These are phyloP conservation scores for Lactifluus hygrophoroides DNA, from an alignment of 768 basidiomycete genomes.

Conservation along the genomic window DNA sequence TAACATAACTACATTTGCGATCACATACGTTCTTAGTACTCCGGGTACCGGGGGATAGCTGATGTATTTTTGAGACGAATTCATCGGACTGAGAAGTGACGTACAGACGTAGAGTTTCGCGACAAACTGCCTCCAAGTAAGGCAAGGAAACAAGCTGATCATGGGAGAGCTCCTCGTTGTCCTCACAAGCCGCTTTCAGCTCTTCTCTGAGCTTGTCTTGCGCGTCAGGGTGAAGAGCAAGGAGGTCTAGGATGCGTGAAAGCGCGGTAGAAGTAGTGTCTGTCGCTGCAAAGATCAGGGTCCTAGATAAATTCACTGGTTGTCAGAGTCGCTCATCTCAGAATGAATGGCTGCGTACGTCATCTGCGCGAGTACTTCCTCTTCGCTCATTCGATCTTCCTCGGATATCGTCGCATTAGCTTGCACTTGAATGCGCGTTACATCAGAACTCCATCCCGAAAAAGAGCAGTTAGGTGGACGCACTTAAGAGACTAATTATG, in stretches of 20 bases:
- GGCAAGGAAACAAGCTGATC: slow-evolving; percentile 26
- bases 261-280: slow-evolving; percentile 21
- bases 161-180: slow-evolving; percentile 24
- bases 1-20: not conserved
- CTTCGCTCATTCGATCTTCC: slow-evolving; percentile 28
- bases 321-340: not conserved
- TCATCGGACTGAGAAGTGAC: too few relatives aligned
- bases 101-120: too few relatives aligned
- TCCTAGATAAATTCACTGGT: slow-evolving; percentile 7
- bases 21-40: not conserved
- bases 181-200: slow-evolving; percentile 2
- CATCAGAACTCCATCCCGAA: not conserved
- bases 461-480: slow-evolving; percentile 16
- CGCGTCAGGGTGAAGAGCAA: slow-evolving; percentile 25
- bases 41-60: too few relatives aligned
- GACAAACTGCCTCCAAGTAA: too few relatives aligned
- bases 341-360: slow-evolving; percentile 15
- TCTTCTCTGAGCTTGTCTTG: too few relatives aligned
- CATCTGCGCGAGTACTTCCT: slow-evolving; percentile 30
- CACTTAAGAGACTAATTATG: slow-evolving; percentile 39
- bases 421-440: slow-evolving; percentile 26
- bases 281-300: slow-evolving; percentile 23
- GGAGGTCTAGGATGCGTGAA: slow-evolving; percentile 16
- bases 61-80: too few relatives aligned
- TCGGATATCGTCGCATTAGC: slow-evolving; percentile 31